Evolutionary conservation across 495 filamentous ascomycete genomes (phyloP), one percentile per base, ranked within the genome.

Genomic region (Xylaria acuta): DNA sequence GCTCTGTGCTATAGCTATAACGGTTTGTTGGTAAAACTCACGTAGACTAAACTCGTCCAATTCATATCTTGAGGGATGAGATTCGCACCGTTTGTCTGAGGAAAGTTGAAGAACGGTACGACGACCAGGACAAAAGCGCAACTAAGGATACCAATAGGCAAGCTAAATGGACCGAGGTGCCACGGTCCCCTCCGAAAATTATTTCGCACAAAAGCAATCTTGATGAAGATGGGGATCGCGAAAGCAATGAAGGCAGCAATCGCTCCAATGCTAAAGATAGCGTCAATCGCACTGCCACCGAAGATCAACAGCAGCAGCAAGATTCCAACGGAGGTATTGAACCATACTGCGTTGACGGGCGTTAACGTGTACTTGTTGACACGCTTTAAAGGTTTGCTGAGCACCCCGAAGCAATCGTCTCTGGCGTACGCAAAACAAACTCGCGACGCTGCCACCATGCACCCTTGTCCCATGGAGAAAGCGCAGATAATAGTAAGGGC

Each of bases 341-440:
- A 87, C 83, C 92, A 90, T 20, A 94, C 92, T 2, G 92, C 92
- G 75, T 94, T 94, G 49, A 94, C 92, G 0, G 92, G 92, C 1
- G 92, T 94, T 36, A 85, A 81, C 6, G 92, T 94, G 80, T 80
- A 69, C 34, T 78, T 76, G 82, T 94, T 90, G 59, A 94, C 90
- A n/a, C 82, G 74, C 79, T 91, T 93, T 81, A 91, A 90, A 74
- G 85, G 85, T 0, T 75, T 84, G 9, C 90, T 92, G 51, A 76
- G 62, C n/a, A 84, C 78, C 0, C 90, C 90, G 81, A 94, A 94
- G 77, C 90, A 92, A 74, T 90, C 92, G 80, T 94, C 92, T 16
- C 92, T 89, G 9, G 92, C 92, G 79, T 94, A 94, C 22, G 92
- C 92, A 75, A 93, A 94, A 22, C 92, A 93, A 34, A 94, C 92